Evolutionary conservation across 352 stramenopile species (phyloP).

Genomic region (Globisporangium solare): DNA sequence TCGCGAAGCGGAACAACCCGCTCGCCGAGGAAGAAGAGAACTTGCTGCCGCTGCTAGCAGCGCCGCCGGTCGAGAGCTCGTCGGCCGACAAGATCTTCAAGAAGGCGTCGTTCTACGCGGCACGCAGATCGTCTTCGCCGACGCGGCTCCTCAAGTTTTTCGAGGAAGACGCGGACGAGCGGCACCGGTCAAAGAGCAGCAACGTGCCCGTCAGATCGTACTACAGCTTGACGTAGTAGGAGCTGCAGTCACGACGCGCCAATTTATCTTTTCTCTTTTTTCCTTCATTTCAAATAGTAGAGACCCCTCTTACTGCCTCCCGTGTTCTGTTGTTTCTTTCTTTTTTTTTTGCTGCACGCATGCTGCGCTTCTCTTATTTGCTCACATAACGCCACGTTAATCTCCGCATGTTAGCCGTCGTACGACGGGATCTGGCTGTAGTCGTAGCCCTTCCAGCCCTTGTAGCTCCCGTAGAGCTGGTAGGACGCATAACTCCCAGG

Average conservation of each 20-base stretch:
- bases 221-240: slow-evolving; percentile 10
- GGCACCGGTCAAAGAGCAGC: slow-evolving; percentile 1
- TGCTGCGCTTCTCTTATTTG: no score
- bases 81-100: slow-evolving; percentile 48
- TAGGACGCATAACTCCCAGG: slow-evolving; percentile 73
- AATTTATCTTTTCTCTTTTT: no score
- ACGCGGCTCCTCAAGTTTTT: slow-evolving; percentile 20
- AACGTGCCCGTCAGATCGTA: slow-evolving; percentile 7
- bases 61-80: slow-evolving; percentile 36
- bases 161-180: slow-evolving; percentile 14
- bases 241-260: no score
- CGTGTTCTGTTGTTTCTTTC: neutral
- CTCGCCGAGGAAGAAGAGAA: slow-evolving; percentile 51
- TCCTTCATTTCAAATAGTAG: no score
- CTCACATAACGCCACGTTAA: no score
- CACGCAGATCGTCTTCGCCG: slow-evolving; percentile 29
- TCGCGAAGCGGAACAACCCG: slow-evolving; percentile 44
- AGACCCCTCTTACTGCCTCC: no score
- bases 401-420: slow-evolving; percentile 43
- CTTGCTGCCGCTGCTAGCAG: slow-evolving; percentile 43
- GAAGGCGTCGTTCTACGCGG: slow-evolving; percentile 46
- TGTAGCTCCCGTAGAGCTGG: slow-evolving; percentile 78
- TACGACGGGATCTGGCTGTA: slow-evolving; percentile 84
- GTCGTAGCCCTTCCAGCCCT: slow-evolving; percentile 82
- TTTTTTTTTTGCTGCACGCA: neutral